Conservation (phyloP, 768 basidiomycete genomes). For the Psilocybe cyanescens region DNA sequence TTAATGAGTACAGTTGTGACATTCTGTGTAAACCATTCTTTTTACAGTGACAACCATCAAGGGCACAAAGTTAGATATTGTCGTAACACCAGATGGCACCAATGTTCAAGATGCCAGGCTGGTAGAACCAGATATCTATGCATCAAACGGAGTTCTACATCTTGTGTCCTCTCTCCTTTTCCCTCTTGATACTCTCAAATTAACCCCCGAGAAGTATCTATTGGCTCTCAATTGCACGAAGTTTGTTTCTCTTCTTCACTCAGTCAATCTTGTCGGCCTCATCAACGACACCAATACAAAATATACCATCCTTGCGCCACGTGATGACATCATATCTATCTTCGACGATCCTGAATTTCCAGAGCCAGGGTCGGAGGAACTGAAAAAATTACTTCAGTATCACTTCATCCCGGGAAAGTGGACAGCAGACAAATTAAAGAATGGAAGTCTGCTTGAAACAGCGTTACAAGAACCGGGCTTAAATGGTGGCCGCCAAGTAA, state of each 20-base stretch:
- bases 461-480: constrained; percentile 75
- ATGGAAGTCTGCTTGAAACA: constrained; percentile 81
- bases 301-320: constrained; percentile 91
- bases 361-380: constrained; percentile 63
- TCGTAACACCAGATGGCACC: constrained; percentile 55
- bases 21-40: constrained; percentile 15
- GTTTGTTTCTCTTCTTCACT: constrained; percentile 88
- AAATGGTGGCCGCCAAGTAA: constrained; percentile 68
- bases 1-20: background rate
- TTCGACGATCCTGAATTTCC: constrained; percentile 62
- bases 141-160: constrained; percentile 94
- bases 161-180: constrained; percentile 83
- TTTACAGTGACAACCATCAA: constrained; percentile 70
- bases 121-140: constrained; percentile 83
- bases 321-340: constrained; percentile 79
- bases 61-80: constrained; percentile 67
- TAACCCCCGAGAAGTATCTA: constrained; percentile 95
- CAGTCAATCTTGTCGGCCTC: constrained; percentile 71
- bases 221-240: constrained; percentile 89
- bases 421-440: constrained; percentile 66
- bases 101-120: constrained; percentile 63
- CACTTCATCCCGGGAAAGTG: constrained; percentile 90
- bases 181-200: constrained; percentile 70
- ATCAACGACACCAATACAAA: constrained; percentile 70
- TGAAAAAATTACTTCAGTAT: constrained; percentile 79